Evolutionary conservation across 306 rosid species (phyloP), one percentile per base, ranked within the genome.

Genomic region (Fagus crenata): DNA sequence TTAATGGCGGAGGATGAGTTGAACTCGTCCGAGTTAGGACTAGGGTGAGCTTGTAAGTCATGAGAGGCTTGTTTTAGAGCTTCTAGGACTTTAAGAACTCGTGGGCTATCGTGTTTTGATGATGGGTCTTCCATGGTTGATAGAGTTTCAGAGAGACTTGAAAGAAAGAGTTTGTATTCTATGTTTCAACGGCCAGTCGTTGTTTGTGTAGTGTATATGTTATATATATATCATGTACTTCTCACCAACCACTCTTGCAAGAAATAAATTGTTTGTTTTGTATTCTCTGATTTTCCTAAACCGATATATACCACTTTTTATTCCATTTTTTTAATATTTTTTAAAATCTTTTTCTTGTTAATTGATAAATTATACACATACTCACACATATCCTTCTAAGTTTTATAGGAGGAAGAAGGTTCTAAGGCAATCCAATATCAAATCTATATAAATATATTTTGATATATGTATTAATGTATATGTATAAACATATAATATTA

Each of bases 21-120:
- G n/a, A 89, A 56, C 28, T 85, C 81, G 36, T 79, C 71, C 67
- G 89, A 72, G 72, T 83, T 83, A 8, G 70, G 84, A 41, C 68
- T 78, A 14, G 93, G 89, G 69, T 86, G 69, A 2, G 75, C 11
- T 71, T 88, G 95, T 17, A 92, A 77, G 28, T 88, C 88, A 11
- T 82, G 93, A 1, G 96, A 87, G 14, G 97, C 98, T 84, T 92
- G 89, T 85, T 95, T 95, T 0, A 95, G 87, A 58, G 97, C 98
- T 83, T 95, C 88, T 0, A 95, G 89, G 39, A 92, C 97, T 61
- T 87, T 76, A 1, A 95, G 76, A 7, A 92, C 85, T 72, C 85
- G 82, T 4, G 89, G 87, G 28, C 59, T 18, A 3, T 87, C 90
- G 17, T 65, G 82, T 53, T 72, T 81, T 1, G 68, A n/a, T 49